Conservation (phyloP, 257 asterid species). For the Solanum virginianum region DNA sequence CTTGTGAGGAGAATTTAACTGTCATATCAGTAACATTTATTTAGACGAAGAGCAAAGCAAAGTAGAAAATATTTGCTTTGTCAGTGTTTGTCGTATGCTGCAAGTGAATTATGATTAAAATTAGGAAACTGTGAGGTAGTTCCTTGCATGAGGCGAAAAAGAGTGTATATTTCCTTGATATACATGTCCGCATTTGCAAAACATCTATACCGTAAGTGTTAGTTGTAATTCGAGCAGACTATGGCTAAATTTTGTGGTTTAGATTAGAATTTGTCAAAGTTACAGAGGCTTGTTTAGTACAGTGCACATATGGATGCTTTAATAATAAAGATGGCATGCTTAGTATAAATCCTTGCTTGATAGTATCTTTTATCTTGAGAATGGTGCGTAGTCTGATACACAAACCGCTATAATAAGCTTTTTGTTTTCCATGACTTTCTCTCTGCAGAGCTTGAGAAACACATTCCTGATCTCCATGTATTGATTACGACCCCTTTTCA, state of each 20-base stretch:
- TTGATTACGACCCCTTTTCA: constrained; percentile 93
- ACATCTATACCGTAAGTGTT: not conserved
- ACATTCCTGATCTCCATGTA: constrained; percentile 86
- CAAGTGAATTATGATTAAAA: not conserved
- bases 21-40: not conserved
- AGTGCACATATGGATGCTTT: not conserved
- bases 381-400: not conserved
- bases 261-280: not conserved
- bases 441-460: constrained; percentile 87
- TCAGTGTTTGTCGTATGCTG: not conserved
- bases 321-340: not conserved
- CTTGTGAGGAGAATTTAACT: not conserved
- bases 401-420: not conserved
- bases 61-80: not conserved
- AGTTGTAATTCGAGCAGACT: not conserved
- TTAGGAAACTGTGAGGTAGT: not conserved
- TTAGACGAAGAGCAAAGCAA: not conserved
- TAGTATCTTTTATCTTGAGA: not conserved
- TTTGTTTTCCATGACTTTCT: not conserved
- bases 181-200: not conserved
- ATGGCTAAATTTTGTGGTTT: not conserved
- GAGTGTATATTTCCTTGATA: not conserved
- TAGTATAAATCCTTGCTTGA: not conserved
- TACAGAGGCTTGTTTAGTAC: not conserved
- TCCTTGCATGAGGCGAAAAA: not conserved